Conservation (phyloP, 1,284 basidiomycete genomes). For the Irpex lacteus region DNA sequence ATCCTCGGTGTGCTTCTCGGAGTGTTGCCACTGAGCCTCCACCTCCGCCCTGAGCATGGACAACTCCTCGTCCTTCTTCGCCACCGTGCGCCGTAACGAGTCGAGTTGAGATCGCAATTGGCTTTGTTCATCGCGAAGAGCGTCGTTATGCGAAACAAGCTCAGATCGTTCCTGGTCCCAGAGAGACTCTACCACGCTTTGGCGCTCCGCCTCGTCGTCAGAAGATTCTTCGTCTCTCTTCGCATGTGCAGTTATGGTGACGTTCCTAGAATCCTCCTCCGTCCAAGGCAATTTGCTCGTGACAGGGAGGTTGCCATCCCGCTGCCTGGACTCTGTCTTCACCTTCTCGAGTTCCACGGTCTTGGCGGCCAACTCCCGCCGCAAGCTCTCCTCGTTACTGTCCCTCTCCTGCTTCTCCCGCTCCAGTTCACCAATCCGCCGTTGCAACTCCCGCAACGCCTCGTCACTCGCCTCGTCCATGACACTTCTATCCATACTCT, state of each 20-base stretch:
- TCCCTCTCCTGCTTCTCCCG: slow-evolving; percentile 51
- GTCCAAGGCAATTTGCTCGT: slow-evolving; percentile 36
- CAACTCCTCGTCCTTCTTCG: slow-evolving; percentile 46
- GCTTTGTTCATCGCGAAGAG: slow-evolving; percentile 34
- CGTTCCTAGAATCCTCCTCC: slow-evolving; percentile 39
- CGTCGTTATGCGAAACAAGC: slow-evolving; percentile 40
- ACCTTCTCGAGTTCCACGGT: slow-evolving; percentile 43
- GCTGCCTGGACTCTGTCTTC: slow-evolving; percentile 44
- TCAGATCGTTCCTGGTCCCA: slow-evolving; percentile 52
- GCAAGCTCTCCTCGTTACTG: slow-evolving; percentile 36
- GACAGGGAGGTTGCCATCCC: slow-evolving; percentile 47
- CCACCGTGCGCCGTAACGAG: slow-evolving; percentile 26
- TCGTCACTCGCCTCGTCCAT: slow-evolving; percentile 78
- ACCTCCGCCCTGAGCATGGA: slow-evolving; percentile 50
- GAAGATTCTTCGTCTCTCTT: slow-evolving; percentile 29
- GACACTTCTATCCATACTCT: slow-evolving; percentile 66
- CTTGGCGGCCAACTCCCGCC: slow-evolving; percentile 27
- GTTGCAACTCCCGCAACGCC: slow-evolving; percentile 64
- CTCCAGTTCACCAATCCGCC: slow-evolving; percentile 59
- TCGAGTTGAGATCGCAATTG: slow-evolving; percentile 29
- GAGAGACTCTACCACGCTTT: slow-evolving; percentile 35
- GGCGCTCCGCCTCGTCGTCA: slow-evolving; percentile 41
- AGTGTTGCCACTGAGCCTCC: slow-evolving; percentile 61
- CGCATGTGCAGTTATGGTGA: slow-evolving; percentile 22
- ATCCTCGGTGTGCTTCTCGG: slow-evolving; percentile 37